phyloP scores from a whole-genome alignment of 257 asterid genomes.

The Solanum etuberosum region DNA sequence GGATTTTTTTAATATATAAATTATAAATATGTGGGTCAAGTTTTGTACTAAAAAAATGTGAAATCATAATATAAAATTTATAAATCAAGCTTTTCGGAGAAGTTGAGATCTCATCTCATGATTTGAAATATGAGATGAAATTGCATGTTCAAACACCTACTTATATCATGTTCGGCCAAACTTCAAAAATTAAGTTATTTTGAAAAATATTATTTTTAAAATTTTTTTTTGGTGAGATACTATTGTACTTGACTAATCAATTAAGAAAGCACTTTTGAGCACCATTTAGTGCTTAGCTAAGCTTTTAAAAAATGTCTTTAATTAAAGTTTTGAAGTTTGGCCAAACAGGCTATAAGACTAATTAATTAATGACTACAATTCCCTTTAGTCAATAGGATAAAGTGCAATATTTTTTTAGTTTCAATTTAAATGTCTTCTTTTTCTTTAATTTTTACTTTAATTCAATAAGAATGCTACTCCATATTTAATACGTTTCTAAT shows the following conservation, averaged over 20 bases:
- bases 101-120: too few species aligned
- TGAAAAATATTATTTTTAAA: too few species aligned
- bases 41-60: too few species aligned
- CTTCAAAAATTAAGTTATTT: too few species aligned
- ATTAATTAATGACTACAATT: background rate
- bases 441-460: background rate
- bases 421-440: background rate
- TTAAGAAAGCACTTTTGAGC: background rate
- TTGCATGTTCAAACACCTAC: too few species aligned
- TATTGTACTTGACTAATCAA: background rate
- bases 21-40: too few species aligned
- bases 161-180: too few species aligned
- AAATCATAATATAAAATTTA: too few species aligned
- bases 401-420: background rate
- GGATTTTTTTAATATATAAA: too few species aligned
- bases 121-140: too few species aligned
- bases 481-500: background rate
- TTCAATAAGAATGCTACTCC: background rate
- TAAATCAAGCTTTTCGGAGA: too few species aligned
- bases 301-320: background rate
- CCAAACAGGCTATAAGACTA: background rate
- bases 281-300: background rate
- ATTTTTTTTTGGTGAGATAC: too few species aligned
- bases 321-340: background rate
- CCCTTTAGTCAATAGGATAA: background rate